Base-by-base conservation (phyloP, 257 asterid genomes). In the Capsicum rhomboideum region DNA sequence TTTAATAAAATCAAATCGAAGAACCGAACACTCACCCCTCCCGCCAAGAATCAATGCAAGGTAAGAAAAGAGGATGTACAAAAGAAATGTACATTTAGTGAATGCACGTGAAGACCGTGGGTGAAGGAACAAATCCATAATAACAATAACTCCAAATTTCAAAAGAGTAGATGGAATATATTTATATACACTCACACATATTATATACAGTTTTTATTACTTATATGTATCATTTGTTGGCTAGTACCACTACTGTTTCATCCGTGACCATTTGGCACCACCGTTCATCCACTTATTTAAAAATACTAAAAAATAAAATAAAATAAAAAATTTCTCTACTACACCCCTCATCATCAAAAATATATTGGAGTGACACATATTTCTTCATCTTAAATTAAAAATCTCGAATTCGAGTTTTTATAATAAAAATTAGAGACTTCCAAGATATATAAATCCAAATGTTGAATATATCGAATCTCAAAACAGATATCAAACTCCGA, bases 41-140 rank as follows among this genome's bases (percentile, higher is more conserved):
- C n/a, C n/a, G 42, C 44, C 49, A 8, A 75, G 44, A 75, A 75
- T 75, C 23, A 75, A 28, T 75, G 21, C n/a, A 75, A 13, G 42
- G 23, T 14, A 1, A 74, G 8, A 46, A 11, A 23, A 74, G 16
- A 49, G 40, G 80, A 49, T 74, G 21, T 74, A 23, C 40, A 13
- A 13, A 23, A 37, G 40, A 26, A 75, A 0, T 10, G 63, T 77
- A 77, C 63, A 80, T 80, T 56, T 37, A 80, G 77, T 42, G 7
- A 75, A 10, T 80, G 59, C 84, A 42, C 84, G 84, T 61, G 77
- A 80, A 80, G 42, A 80, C 74, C 83, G 83, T 59, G 83, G 59
- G 3, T 26, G 69, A 58, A 34, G 61, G 55, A 64, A 80, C 84
- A 59, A 80, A 37, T 37, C 12, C 77, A 61, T 80, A 58, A 55